A percentile compares a stretch with the other conserved stretches of the same genome.
phyloP scores from a whole-genome alignment of 2,329 filamentous ascomycete genomes.

The Mollisiaceae sp. region DNA sequence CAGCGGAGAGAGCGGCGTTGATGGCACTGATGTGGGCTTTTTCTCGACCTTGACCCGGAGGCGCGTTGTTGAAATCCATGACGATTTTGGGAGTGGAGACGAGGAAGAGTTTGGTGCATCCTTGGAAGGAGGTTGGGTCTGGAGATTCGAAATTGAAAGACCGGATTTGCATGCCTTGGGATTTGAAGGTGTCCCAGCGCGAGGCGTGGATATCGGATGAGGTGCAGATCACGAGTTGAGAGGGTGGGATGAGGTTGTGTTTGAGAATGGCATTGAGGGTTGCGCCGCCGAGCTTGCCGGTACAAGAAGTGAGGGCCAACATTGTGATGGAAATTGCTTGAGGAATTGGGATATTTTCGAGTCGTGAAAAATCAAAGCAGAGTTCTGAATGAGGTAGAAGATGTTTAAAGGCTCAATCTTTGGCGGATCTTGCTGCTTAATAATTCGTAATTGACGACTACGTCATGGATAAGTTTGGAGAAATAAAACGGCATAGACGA shows the following conservation, averaged over 20 bases:
- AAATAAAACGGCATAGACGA: neutral
- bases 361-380: neutral
- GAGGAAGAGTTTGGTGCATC: constrained; percentile 42
- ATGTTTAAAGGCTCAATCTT: neutral
- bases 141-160: constrained; percentile 29
- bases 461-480: neutral
- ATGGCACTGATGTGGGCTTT: constrained; percentile 33
- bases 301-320: constrained; percentile 31
- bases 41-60: constrained; percentile 29
- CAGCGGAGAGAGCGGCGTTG: constrained; percentile 42
- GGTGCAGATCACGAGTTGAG: constrained; percentile 31
- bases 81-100: constrained; percentile 40
- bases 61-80: constrained; percentile 49
- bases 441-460: neutral
- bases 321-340: constrained; percentile 15
- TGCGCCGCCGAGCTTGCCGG: constrained; percentile 32
- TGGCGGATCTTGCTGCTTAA: neutral
- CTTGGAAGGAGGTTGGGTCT: constrained; percentile 18
- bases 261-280: constrained; percentile 29
- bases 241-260: constrained; percentile 26
- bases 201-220: constrained; percentile 35
- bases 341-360: too few species aligned
- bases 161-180: constrained; percentile 29
- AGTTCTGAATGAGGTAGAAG: neutral
- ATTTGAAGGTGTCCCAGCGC: constrained; percentile 44